Evolutionary conservation across 1,284 basidiomycete species (phyloP).

Genomic region (Tilletia horrida): DNA sequence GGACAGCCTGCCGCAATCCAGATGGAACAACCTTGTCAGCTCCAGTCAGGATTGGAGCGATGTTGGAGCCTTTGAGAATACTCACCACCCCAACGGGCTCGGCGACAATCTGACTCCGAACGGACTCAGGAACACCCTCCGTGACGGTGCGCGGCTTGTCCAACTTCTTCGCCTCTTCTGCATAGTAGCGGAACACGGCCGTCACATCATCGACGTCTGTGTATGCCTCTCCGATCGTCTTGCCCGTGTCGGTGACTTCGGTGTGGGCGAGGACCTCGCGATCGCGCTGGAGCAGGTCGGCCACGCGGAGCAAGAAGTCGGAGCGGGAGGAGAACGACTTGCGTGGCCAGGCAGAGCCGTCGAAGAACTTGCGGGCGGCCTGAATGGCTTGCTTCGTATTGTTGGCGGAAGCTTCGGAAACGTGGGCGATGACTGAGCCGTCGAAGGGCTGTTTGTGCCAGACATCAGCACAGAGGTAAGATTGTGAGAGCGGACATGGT

Average conservation of each 20-base stretch:
- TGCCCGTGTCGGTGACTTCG: constrained; percentile 53
- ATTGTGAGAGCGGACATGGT: neutral
- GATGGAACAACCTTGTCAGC: neutral
- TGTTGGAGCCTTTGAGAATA: neutral
- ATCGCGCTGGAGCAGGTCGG: constrained; percentile 49
- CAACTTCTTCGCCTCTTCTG: constrained; percentile 49
- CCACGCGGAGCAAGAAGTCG: constrained; percentile 36
- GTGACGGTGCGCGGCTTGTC: constrained; percentile 39
- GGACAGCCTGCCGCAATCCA: constrained; percentile 28
- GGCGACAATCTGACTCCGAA: constrained; percentile 40
- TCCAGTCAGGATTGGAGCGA: neutral
- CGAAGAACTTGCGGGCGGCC: constrained; percentile 43
- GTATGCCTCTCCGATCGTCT: constrained; percentile 48
- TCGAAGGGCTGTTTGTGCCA: constrained; percentile 34
- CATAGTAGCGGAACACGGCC: constrained; percentile 52
- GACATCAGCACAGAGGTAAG: neutral
- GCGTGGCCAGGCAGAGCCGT: constrained; percentile 26
- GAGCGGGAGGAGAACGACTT: constrained; percentile 42
- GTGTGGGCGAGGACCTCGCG: constrained; percentile 42
- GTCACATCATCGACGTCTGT: constrained; percentile 54
- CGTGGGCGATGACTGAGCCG: constrained; percentile 35
- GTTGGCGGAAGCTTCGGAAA: constrained; percentile 46
- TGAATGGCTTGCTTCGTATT: constrained; percentile 46
- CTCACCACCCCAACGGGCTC: constrained; percentile 50
- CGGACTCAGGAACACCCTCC: constrained; percentile 44